These are phyloP conservation scores for Suhomyces chickasaworum DNA, from an alignment of 1,139 yeast species.

Conservation along the genomic window DNA sequence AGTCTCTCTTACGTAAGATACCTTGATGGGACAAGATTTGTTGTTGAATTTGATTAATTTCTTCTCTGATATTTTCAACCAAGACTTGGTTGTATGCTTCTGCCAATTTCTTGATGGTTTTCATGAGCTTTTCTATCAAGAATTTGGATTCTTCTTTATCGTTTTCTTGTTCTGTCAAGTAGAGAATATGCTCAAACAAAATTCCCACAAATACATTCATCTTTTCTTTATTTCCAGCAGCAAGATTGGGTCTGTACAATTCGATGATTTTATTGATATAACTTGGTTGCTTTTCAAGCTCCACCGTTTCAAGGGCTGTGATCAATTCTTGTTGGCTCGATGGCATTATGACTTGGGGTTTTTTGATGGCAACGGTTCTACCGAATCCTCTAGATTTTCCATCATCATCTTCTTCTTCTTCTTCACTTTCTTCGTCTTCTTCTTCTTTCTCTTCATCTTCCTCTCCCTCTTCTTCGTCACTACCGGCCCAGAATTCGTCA, in stretches of 20 bases:
- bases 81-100: slow-evolving; percentile 66
- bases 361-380: slow-evolving; percentile 15
- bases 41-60: slow-evolving; percentile 48
- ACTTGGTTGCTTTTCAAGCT: slow-evolving; percentile 45
- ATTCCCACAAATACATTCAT: slow-evolving; percentile 66
- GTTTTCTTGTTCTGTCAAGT: slow-evolving; percentile 46
- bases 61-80: slow-evolving; percentile 46
- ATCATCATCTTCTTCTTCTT: slow-evolving; percentile 4
- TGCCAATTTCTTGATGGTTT: slow-evolving; percentile 59
- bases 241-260: slow-evolving; percentile 72
- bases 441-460: slow-evolving; percentile 26
- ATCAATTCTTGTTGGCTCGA: slow-evolving; percentile 54
- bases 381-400: slow-evolving; percentile 10
- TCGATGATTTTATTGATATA: slow-evolving; percentile 59
- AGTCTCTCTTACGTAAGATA: slow-evolving; percentile 45
- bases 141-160: slow-evolving; percentile 15
- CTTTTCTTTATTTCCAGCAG: slow-evolving; percentile 79
- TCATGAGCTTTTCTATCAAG: slow-evolving; percentile 45
- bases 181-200: slow-evolving; percentile 63
- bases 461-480: slow-evolving; percentile 51
- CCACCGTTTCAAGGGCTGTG: slow-evolving; percentile 34
- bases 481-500: slow-evolving; percentile 58
- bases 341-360: slow-evolving; percentile 52
- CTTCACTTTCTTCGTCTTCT: slow-evolving; percentile 20
- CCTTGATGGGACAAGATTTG: slow-evolving; percentile 34